Evolutionary conservation across 768 basidiomycete genomes (phyloP), one percentile per base, ranked within the genome.

Genomic region (Leccinum pellstonianum): DNA sequence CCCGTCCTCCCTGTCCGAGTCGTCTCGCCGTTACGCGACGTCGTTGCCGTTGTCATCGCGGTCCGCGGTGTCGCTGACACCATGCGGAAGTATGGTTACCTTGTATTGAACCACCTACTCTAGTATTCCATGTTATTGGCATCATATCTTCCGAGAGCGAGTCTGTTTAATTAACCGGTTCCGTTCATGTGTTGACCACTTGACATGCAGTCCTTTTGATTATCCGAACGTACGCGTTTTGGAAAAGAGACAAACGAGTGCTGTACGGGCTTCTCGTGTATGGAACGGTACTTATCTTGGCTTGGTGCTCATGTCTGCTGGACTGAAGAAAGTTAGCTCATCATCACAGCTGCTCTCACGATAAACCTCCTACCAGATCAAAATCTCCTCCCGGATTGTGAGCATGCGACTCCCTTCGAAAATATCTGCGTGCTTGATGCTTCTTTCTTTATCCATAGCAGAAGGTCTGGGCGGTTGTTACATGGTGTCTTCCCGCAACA

Each of bases 1-100:
- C 25, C 25, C 25, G 25, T 25, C 25, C 25, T 25, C 25, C 25
- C 25, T 25, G 25, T 25, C 25, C 25, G 25, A 25, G 25, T 25
- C 5, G 25, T 25, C 25, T 25, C 25, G 25, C 25, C 25, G 25
- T 25, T 25, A 25, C 25, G 25, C 25, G 25, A 25, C 25, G 25
- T 25, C 25, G 5, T 25, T 25, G 25, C 0, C 25, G 25, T 25
- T 25, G 25, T 25, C 25, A 6, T 25, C 25, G 25, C 25, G 25
- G 25, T 25, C 5, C 25, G 25, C 25, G 25, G 25, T 25, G 25
- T 25, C 25, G 25, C 25, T 25, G 25, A 25, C 25, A 25, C 25
- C 25, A 90, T 89, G 52, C 19, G n/a, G 12, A 19, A 23, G 7
- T 6, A 4, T 52, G n/a, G 12, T 52, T 35, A 12, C 19, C 14